A percentile compares a stretch with the other conserved stretches of the same genome.
Evolutionary conservation across 2,329 filamentous ascomycete species (phyloP).

Genomic region (Hymenoscyphus linearis): DNA sequence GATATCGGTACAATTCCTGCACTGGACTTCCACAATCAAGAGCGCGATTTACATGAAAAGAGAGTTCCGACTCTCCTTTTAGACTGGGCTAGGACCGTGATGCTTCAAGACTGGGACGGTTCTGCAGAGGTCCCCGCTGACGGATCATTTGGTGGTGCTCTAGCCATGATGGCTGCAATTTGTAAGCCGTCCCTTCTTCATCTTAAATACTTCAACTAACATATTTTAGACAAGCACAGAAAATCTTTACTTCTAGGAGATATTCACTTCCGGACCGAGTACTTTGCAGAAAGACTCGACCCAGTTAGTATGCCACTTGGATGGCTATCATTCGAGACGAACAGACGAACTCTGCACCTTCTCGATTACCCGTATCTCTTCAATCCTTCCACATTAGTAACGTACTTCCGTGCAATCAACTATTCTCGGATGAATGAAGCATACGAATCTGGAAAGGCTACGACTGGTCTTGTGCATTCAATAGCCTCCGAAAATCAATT

Average conservation of each 20-base stretch:
- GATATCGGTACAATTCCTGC: constrained; percentile 29
- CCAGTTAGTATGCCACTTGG: constrained; percentile 66
- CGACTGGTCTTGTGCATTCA: constrained; percentile 49
- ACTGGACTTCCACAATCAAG: constrained; percentile 45
- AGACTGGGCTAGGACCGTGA: constrained; percentile 69
- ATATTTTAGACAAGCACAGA: constrained; percentile 51
- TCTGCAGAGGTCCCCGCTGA: constrained; percentile 63
- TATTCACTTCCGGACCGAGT: constrained; percentile 68
- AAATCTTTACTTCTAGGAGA: constrained; percentile 60
- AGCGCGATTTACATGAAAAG: constrained; percentile 52
- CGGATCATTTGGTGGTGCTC: constrained; percentile 68
- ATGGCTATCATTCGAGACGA: constrained; percentile 59
- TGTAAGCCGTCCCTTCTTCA: constrained; percentile 47
- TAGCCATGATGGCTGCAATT: constrained; percentile 67
- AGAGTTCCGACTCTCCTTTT: constrained; percentile 52
- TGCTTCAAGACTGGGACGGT: constrained; percentile 78
- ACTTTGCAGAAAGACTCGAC: constrained; percentile 72
- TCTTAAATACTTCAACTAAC: constrained; percentile 9
- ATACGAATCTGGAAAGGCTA: constrained; percentile 62
- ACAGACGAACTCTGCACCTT: constrained; percentile 64
- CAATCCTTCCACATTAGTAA: constrained; percentile 63
- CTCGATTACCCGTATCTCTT: constrained; percentile 81
- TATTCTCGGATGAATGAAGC: constrained; percentile 79
- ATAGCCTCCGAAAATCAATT: constrained; percentile 49
- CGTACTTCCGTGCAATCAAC: constrained; percentile 84